Evolutionary conservation across 2,329 filamentous ascomycete species (phyloP).

Genomic region (Akanthomyces lecanii): DNA sequence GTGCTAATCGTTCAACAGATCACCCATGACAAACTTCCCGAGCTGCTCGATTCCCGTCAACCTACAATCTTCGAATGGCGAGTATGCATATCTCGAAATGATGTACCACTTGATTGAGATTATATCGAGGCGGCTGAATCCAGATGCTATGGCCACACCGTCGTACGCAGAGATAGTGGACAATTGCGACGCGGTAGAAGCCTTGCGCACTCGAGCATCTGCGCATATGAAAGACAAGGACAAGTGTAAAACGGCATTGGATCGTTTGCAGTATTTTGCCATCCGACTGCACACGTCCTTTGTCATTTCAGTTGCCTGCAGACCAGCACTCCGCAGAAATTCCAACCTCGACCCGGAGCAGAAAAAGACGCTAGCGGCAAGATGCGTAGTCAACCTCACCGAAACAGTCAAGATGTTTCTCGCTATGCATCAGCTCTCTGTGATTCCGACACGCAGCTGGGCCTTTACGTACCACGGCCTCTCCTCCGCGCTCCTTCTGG

Average conservation of each 20-base stretch:
- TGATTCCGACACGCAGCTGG: slow-evolving; percentile 64
- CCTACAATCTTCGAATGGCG: slow-evolving; percentile 38
- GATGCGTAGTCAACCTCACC: slow-evolving; percentile 58
- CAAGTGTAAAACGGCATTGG: slow-evolving; percentile 58
- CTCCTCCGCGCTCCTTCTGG: slow-evolving; percentile 60
- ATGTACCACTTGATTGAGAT: slow-evolving; percentile 63
- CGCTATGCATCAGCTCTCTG: slow-evolving; percentile 63
- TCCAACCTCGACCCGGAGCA: slow-evolving; percentile 48
- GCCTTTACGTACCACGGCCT: slow-evolving; percentile 65
- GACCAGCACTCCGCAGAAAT: slow-evolving; percentile 55
- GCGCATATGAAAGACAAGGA: slow-evolving; percentile 56
- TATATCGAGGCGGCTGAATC: slow-evolving; percentile 54
- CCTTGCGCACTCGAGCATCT: slow-evolving; percentile 44
- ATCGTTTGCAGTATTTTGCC: slow-evolving; percentile 60
- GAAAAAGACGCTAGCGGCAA: slow-evolving; percentile 51
- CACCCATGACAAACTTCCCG: slow-evolving; percentile 59
- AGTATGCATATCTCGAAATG: slow-evolving; percentile 57
- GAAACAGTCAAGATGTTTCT: slow-evolving; percentile 66
- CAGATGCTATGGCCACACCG: slow-evolving; percentile 46
- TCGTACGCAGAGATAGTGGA: slow-evolving; percentile 53
- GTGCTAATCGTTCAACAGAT: slow-evolving; percentile 31
- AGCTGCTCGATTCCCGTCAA: slow-evolving; percentile 50
- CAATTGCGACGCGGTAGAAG: slow-evolving; percentile 53
- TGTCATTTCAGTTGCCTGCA: slow-evolving; percentile 61
- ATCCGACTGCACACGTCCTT: slow-evolving; percentile 63